Conservation (phyloP, 1,139 yeast genomes). For the Suhomyces chickasaworum region DNA sequence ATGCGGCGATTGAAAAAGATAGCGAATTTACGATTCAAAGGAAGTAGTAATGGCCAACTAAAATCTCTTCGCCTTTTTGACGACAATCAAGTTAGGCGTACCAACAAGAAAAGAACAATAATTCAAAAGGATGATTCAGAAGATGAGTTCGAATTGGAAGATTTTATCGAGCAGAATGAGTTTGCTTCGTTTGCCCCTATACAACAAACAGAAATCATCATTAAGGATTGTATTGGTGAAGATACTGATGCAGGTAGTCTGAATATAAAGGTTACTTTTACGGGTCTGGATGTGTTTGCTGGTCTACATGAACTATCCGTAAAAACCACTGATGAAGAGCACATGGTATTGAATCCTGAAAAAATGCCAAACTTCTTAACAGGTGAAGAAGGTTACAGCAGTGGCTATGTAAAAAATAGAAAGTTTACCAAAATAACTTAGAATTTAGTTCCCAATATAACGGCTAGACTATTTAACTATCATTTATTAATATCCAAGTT, state of each 20-base stretch:
- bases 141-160: constrained; percentile 25
- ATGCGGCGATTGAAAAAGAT: constrained; percentile 31
- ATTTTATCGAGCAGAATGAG: constrained; percentile 28
- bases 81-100: constrained; percentile 22
- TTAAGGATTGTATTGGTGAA: constrained; percentile 30
- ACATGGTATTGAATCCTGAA: constrained; percentile 53
- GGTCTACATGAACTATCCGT: constrained; percentile 77
- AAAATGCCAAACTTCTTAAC: constrained; percentile 75
- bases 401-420: constrained; percentile 54
- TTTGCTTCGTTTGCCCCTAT: constrained; percentile 57
- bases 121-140: constrained; percentile 14
- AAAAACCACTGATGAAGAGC: constrained; percentile 24
- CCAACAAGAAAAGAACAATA: constrained; percentile 14
- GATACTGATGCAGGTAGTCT: constrained; percentile 20
- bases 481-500: constrained; percentile 35
- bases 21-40: constrained; percentile 61
- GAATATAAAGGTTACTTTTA: constrained; percentile 50
- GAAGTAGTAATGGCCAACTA: constrained; percentile 38
- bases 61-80: constrained; percentile 41
- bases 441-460: neutral
- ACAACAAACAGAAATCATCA: constrained; percentile 48
- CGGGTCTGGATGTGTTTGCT: constrained; percentile 78
- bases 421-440: constrained; percentile 24
- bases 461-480: too few species aligned
- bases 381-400: constrained; percentile 64